Evolutionary conservation across 306 rosid genomes (phyloP).

Genomic region (Senna siamea): DNA sequence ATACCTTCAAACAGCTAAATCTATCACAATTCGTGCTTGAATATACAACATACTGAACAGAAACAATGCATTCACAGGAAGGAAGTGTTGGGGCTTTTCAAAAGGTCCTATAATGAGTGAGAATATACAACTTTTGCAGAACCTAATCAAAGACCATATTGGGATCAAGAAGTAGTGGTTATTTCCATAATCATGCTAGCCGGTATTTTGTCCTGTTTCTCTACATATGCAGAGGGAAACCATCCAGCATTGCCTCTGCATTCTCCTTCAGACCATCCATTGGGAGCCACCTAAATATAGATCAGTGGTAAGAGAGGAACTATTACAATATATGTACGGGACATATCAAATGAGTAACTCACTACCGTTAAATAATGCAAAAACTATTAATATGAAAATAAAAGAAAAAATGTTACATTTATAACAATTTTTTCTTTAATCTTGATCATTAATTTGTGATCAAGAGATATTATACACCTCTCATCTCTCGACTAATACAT

Average conservation of each 20-base stretch:
- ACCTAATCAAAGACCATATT: conserved; percentile 33
- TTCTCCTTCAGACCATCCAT: conserved; percentile 98
- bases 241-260: conserved; percentile 78
- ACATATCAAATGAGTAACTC: too few relatives aligned
- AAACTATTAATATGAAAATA: too few relatives aligned
- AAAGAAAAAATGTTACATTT: too few relatives aligned
- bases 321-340: background rate
- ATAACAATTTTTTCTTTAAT: too few relatives aligned
- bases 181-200: conserved; percentile 48
- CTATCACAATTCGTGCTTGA: conserved; percentile 38
- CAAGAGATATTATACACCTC: too few relatives aligned
- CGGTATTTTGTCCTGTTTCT: conserved; percentile 65
- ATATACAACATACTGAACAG: conserved; percentile 40
- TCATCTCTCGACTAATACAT: too few relatives aligned
- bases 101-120: conserved; percentile 33
- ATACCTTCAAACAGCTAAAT: conserved; percentile 34
- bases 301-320: conserved; percentile 23
- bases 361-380: too few relatives aligned
- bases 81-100: conserved; percentile 30
- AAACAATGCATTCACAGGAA: conserved; percentile 16
- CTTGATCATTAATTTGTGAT: too few relatives aligned
- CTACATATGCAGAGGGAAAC: conserved; percentile 95
- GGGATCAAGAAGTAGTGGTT: conserved; percentile 33
- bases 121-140: conserved; percentile 45
- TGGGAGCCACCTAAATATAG: conserved; percentile 57